phyloP scores from a whole-genome alignment of 2,329 filamentous ascomycete genomes.

The Phyllosticta citriasiana region DNA sequence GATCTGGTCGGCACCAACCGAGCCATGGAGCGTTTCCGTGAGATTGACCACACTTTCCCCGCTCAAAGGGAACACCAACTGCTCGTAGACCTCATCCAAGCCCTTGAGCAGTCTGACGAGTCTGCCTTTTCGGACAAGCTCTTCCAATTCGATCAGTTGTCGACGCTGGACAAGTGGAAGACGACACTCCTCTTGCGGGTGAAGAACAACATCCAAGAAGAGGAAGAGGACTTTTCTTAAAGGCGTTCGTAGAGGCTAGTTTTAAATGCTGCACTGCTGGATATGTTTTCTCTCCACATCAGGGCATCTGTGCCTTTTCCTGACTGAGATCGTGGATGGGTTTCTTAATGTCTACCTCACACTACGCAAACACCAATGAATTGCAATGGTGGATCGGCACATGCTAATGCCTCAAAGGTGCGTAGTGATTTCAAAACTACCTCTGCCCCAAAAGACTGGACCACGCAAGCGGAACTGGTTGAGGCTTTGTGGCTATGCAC shows the following conservation, averaged over 20 bases:
- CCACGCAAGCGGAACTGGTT: not conserved
- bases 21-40: slow-evolving; percentile 72
- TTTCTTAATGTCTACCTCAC: not conserved
- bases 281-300: not conserved
- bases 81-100: slow-evolving; percentile 63
- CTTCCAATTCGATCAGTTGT: slow-evolving; percentile 84
- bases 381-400: not conserved
- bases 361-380: not conserved
- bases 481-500: not conserved
- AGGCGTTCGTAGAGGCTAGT: not conserved
- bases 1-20: slow-evolving; percentile 72
- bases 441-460: not conserved
- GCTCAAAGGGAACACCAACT: slow-evolving; percentile 74
- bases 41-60: slow-evolving; percentile 51
- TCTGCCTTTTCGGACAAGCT: slow-evolving; percentile 73
- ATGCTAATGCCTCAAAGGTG: not conserved
- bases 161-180: slow-evolving; percentile 96
- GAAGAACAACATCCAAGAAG: slow-evolving; percentile 72
- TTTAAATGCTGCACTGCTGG: not conserved
- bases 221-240: slow-evolving; percentile 59
- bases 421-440: not conserved
- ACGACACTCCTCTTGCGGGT: slow-evolving; percentile 71
- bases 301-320: not conserved
- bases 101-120: slow-evolving; percentile 67
- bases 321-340: not conserved